A percentile compares a stretch with the other conserved stretches of the same genome.
These are phyloP conservation scores for Cercophora scortea DNA, from an alignment of 495 filamentous ascomycete genomes.

Conservation along the genomic window DNA sequence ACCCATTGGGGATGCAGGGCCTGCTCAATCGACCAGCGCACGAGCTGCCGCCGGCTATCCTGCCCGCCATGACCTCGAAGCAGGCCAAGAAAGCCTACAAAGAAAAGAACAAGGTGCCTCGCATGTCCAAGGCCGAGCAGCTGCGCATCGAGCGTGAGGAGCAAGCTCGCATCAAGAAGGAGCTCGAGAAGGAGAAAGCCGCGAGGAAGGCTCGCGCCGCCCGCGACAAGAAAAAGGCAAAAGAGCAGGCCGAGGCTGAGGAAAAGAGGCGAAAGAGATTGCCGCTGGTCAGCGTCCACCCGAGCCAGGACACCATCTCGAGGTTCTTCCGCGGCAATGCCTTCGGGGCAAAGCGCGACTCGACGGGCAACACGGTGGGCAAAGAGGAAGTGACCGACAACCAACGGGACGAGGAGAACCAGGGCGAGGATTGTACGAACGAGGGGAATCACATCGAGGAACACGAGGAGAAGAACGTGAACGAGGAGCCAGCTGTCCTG, in stretches of 20 bases:
- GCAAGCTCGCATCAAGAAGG: conserved; percentile 35
- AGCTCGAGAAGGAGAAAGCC: conserved; percentile 36
- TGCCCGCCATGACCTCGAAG: conserved; percentile 33
- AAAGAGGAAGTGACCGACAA: neutral
- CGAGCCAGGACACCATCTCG: conserved; percentile 37
- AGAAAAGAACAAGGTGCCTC: conserved; percentile 22
- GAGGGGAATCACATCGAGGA: too few relatives aligned
- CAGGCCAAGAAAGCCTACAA: conserved; percentile 33
- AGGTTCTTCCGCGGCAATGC: conserved; percentile 30
- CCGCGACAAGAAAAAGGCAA: conserved; percentile 37
- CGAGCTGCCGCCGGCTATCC: neutral
- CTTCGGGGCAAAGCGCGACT: neutral
- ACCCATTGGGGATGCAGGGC: conserved; percentile 14
- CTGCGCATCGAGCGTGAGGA: conserved; percentile 33
- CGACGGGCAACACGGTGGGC: conserved; percentile 9
- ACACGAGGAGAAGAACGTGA: too few relatives aligned
- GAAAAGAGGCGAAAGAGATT: conserved; percentile 32
- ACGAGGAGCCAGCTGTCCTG: too few relatives aligned
- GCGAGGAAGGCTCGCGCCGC: conserved; percentile 24
- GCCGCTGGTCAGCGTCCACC: conserved; percentile 31
- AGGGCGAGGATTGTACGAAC: too few relatives aligned
- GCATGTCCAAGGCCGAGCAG: conserved; percentile 32
- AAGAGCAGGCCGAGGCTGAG: conserved; percentile 24
- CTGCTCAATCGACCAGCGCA: conserved; percentile 7
- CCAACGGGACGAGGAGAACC: too few relatives aligned